A percentile compares a stretch with the other conserved stretches of the same genome.
Evolutionary conservation across 1,284 basidiomycete genomes (phyloP).

Genomic region (Cyathus pygmaeus): DNA sequence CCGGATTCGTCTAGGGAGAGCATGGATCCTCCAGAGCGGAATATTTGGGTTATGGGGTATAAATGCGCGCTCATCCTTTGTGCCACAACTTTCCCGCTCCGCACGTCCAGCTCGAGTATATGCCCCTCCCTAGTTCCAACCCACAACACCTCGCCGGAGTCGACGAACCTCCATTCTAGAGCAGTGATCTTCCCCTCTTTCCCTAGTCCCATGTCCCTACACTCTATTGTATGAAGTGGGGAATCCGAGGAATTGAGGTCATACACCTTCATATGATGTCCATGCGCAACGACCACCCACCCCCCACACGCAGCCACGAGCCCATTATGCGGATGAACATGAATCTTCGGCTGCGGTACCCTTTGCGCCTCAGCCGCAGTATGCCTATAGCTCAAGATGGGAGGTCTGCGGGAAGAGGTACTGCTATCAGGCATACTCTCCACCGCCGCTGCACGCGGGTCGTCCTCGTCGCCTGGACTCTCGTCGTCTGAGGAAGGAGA

Average conservation of each 20-base stretch:
- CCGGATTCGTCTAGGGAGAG: constrained; percentile 85
- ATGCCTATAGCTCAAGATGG: too few relatives aligned
- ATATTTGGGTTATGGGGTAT: constrained; percentile 75
- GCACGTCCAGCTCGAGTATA: constrained; percentile 82
- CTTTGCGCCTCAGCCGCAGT: too few relatives aligned
- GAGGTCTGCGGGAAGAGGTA: too few relatives aligned
- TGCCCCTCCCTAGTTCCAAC: constrained; percentile 92
- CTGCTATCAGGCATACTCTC: constrained; percentile 80
- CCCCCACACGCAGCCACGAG: constrained; percentile 70
- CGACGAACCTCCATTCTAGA: constrained; percentile 74
- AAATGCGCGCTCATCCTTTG: constrained; percentile 72
- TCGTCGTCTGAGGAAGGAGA: constrained; percentile 68
- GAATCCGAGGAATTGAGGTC: constrained; percentile 60
- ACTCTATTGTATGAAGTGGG: constrained; percentile 66
- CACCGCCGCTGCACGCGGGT: constrained; percentile 45
- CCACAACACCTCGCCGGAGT: constrained; percentile 70
- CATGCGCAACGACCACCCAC: constrained; percentile 67
- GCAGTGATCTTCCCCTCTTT: constrained; percentile 80
- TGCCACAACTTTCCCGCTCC: constrained; percentile 64
- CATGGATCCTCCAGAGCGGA: constrained; percentile 75
- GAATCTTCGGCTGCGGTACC: too few relatives aligned
- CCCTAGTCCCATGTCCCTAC: constrained; percentile 65
- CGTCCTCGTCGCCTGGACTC: constrained; percentile 64
- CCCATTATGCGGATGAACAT: constrained; percentile 66
- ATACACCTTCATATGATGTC: constrained; percentile 74